phyloP scores from a whole-genome alignment of 1,139 yeast species.

The Lizanozyma gosingica region DNA sequence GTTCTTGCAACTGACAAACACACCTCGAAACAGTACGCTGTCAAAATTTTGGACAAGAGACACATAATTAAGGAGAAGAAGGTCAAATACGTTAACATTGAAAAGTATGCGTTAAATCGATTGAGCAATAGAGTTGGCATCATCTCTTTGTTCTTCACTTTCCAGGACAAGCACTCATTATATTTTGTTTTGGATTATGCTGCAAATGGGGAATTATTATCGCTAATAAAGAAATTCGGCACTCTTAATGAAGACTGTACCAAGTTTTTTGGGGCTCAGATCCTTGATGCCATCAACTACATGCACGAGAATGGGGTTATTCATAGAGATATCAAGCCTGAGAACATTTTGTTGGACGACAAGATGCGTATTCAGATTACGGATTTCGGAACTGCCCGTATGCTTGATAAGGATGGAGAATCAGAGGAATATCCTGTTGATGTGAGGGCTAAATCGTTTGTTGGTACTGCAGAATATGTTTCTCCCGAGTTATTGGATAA shows the following conservation, averaged over 20 bases:
- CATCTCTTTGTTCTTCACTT: constrained; percentile 65
- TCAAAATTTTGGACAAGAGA: constrained; percentile 63
- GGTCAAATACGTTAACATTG: constrained; percentile 72
- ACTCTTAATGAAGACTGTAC: constrained; percentile 46
- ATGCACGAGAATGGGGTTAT: constrained; percentile 75
- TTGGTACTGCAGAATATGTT: constrained; percentile 61
- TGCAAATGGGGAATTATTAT: constrained; percentile 66
- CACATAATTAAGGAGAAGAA: constrained; percentile 74
- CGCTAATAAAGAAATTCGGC: constrained; percentile 51
- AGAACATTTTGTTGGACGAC: constrained; percentile 72
- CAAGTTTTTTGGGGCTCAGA: constrained; percentile 57
- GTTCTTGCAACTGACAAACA: constrained; percentile 55
- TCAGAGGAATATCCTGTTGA: constrained; percentile 44
- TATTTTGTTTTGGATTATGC: constrained; percentile 76
- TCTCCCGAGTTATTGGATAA: constrained; percentile 87
- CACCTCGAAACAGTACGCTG: constrained; percentile 55
- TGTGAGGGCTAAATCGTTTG: constrained; percentile 65
- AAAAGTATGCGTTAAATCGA: constrained; percentile 64
- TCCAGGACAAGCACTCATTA: constrained; percentile 65
- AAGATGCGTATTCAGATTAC: constrained; percentile 82
- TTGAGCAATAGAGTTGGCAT: constrained; percentile 62
- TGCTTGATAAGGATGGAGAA: constrained; percentile 44
- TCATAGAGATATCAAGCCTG: constrained; percentile 95
- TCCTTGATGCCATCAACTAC: constrained; percentile 77
- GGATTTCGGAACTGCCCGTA: constrained; percentile 97